Base-by-base conservation (phyloP, 202 grass and related monocot genomes). In the Dendrocalamus latiflorus region DNA sequence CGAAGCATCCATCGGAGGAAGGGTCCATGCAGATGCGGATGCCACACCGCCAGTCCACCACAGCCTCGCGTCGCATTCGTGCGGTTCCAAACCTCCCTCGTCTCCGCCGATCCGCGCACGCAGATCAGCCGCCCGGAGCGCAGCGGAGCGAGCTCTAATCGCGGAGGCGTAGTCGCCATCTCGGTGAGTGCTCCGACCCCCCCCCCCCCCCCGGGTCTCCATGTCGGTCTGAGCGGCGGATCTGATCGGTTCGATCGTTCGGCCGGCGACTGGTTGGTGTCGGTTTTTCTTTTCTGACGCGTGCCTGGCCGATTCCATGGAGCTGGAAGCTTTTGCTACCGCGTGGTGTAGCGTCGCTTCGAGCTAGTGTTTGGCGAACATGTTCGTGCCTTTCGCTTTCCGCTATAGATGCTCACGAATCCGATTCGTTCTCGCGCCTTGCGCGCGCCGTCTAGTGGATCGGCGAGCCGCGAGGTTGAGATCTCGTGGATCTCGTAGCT, bases 71-170 rank as follows among this genome's bases (percentile, higher is more conserved):
- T 64, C 48, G 37, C 68, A 14, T 42, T 7, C 36, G 36, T 57
- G 72, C 47, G 22, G 60, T 17, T 75, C 70, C 70, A 15, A 71
- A 18, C 26, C 79, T 30, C 66, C 63, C 70, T 34, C 56, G 65
- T 69, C 54, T 20, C 53, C 78, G 65, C 47, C 49, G 49, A 56
- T 76, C 57, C 75, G 66, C 72, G 49, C 58, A 17, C 60, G 61
- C 77, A 79, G 67, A 75, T 79, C 88, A 61, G 36, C 36, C 65
- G 65, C 22, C 16, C 36, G n/a, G 24, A 25, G 60, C 15, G 66
- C 55, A 75, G 26, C 30, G 65, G 63, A 74, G 26, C 24, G 78
- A 82, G 21, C 66, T 54, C 49, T 53, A 44, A 3, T 48, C 67
- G 30, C 48, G 63, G 81, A n/a, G 72, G 41, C 65, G 37, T 41